Conservation (phyloP, 345 rosid species). For the Toxicodendron radicans region DNA sequence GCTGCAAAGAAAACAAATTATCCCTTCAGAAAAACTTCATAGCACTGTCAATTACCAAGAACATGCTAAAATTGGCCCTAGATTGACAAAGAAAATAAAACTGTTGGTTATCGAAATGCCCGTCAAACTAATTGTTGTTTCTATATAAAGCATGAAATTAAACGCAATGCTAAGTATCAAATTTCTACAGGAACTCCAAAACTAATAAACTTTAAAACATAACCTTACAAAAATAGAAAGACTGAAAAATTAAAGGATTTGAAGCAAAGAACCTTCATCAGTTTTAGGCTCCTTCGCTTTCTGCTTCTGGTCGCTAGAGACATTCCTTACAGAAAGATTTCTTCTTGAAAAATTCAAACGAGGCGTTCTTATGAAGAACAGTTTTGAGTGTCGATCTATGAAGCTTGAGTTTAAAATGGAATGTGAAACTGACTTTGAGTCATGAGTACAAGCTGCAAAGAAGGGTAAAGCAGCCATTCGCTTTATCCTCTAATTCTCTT, state of each 20-base stretch:
- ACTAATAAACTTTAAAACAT: background rate
- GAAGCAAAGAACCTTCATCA: constrained; percentile 30
- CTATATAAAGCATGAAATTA: background rate
- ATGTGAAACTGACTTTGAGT: constrained; percentile 20
- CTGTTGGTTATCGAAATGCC: background rate
- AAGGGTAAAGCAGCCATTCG: constrained; percentile 38
- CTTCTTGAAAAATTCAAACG: constrained; percentile 25
- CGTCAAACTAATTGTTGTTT: background rate
- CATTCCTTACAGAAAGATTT: constrained; percentile 29
- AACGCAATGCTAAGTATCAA: background rate
- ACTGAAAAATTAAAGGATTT: background rate
- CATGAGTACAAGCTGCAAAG: constrained; percentile 26
- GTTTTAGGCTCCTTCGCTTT: constrained; percentile 30
- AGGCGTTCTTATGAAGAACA: constrained; percentile 30
- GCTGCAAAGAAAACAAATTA: constrained; percentile 30
- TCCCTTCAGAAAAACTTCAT: background rate
- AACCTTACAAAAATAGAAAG: background rate
- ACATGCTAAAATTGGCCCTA: background rate
- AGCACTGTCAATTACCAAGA: background rate
- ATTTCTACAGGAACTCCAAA: background rate
- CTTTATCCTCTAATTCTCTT: background rate
- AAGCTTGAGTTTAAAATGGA: constrained; percentile 24
- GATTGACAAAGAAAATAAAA: background rate
- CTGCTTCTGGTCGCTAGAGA: constrained; percentile 43
- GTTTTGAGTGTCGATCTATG: constrained; percentile 24